Base-by-base conservation (phyloP, 768 basidiomycete species). In the Lactifluus hygrophoroides region DNA sequence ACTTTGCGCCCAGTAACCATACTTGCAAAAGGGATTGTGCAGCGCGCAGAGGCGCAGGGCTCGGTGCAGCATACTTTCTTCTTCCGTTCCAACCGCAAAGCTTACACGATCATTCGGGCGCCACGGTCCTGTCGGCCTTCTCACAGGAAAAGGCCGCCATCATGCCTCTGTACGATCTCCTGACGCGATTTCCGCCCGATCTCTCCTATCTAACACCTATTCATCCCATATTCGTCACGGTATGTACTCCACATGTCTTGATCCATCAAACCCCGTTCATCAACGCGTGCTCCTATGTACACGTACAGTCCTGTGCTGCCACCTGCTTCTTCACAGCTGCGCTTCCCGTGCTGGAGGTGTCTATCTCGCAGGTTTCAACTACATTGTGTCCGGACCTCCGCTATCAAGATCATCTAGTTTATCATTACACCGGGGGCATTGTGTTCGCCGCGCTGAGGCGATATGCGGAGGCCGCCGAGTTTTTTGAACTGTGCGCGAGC, bases 381-480 rank as follows among this genome's bases (percentile, higher is more conserved):
- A 61, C 68, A 0, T 68, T 80, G n/a, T 81, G 80, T 2, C 57
- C 63, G 7, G 87, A 90, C 59, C 72, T 94, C 54, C 71, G 69
- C 32, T 92, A 90, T 72, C 83, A 80, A 62, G 92, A 94, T 69
- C 86, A 86, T 65, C 76, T 95, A 23, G 71, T 80, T n/a, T 93
- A 93, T 68, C 89, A 94, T 74, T 92, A 93, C 69, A 74, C 81
- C 2, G 90, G 86, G 3, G 92, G 90, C 1, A 74, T 88, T n/a
- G 79, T 78, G 0, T 75, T 86, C 1, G 72, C 75, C 9, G 81
- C 82, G 0, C 74, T 89, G 43, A 83, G 83, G 64, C 74, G 75
- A 17, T 93, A 85, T 82, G 65, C 73, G 2, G 77, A 84, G 9
- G 88, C 92, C 0, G 81, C 83, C 57, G 86, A 90, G 55, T 84